Conservation (phyloP, 345 rosid genomes). For the Rubroshorea leprosula region DNA sequence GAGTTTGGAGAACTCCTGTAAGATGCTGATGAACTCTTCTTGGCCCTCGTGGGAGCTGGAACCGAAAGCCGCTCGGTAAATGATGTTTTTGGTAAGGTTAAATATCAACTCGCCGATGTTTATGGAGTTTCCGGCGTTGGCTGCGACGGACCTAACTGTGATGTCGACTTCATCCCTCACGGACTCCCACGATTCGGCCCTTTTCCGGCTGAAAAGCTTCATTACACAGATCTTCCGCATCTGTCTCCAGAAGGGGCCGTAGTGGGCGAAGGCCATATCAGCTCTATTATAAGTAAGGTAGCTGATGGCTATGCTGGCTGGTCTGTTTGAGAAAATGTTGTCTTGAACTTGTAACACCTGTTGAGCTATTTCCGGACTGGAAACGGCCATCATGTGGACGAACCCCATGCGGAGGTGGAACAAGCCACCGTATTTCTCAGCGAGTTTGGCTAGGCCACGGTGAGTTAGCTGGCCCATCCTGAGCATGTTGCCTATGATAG, state of each 20-base stretch:
- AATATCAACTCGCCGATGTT: slow-evolving; percentile 73
- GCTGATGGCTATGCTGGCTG: slow-evolving; percentile 59
- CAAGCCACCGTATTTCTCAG: slow-evolving; percentile 39
- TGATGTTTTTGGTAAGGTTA: slow-evolving; percentile 57
- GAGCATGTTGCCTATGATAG: slow-evolving; percentile 69
- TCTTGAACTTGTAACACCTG: slow-evolving; percentile 74
- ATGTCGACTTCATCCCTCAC: slow-evolving; percentile 68
- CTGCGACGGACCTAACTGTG: slow-evolving; percentile 31
- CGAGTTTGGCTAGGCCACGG: slow-evolving; percentile 66
- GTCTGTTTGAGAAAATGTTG: slow-evolving; percentile 59
- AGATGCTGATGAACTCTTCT: slow-evolving; percentile 56
- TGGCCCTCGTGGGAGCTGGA: slow-evolving; percentile 53
- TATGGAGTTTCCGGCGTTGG: slow-evolving; percentile 34
- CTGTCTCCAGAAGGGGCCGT: slow-evolving; percentile 91
- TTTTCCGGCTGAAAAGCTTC: slow-evolving; percentile 76
- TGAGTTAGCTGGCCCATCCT: slow-evolving; percentile 86
- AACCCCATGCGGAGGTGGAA: slow-evolving; percentile 46
- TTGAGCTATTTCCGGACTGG: slow-evolving; percentile 61
- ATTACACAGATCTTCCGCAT: slow-evolving; percentile 81
- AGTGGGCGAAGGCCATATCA: slow-evolving; percentile 92
- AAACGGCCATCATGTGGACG: slow-evolving; percentile 45
- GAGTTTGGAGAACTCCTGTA: slow-evolving; percentile 85
- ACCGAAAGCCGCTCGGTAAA: slow-evolving; percentile 84
- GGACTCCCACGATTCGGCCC: slow-evolving; percentile 88
- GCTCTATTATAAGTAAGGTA: slow-evolving; percentile 75